Conservation (phyloP, 306 rosid species). For the Glycine soja region DNA sequence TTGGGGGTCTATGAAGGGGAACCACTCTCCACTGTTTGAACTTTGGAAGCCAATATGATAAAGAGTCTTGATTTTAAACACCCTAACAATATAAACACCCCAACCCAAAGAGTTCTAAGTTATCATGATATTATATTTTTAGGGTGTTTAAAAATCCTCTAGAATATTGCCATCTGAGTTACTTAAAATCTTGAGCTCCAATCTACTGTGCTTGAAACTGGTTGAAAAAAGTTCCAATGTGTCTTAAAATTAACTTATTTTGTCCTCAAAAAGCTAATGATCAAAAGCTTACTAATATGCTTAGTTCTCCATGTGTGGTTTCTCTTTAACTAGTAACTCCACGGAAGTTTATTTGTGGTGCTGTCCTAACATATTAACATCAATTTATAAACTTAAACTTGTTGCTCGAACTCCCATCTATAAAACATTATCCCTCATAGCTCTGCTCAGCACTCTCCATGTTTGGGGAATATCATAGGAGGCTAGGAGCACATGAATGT, state of each 20-base stretch:
- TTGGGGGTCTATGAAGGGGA: not conserved
- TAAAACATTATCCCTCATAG: not conserved
- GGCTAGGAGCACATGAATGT: slow-evolving; percentile 11
- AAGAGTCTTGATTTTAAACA: no score
- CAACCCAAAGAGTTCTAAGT: not conserved
- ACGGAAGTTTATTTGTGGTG: slow-evolving; percentile 14
- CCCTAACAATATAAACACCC: no score
- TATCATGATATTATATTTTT: slow-evolving; percentile 2
- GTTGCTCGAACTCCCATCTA: slow-evolving; percentile 9
- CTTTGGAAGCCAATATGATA: not conserved
- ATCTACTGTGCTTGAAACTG: not conserved
- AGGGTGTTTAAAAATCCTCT: no score
- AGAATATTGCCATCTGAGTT: not conserved
- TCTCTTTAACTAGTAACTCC: slow-evolving; percentile 30
- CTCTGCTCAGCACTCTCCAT: not conserved
- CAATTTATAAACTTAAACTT: slow-evolving; percentile 24
- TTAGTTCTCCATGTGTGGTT: not conserved
- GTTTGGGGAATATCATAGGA: slow-evolving; percentile 7
- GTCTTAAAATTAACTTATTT: not conserved
- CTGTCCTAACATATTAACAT: not conserved
- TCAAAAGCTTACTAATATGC: not conserved
- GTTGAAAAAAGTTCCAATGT: slow-evolving; percentile 6
- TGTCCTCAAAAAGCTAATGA: not conserved
- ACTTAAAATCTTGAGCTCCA: no score
- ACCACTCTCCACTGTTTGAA: not conserved